Conservation (phyloP, 495 filamentous ascomycete genomes). For the Tuber magnatum region DNA sequence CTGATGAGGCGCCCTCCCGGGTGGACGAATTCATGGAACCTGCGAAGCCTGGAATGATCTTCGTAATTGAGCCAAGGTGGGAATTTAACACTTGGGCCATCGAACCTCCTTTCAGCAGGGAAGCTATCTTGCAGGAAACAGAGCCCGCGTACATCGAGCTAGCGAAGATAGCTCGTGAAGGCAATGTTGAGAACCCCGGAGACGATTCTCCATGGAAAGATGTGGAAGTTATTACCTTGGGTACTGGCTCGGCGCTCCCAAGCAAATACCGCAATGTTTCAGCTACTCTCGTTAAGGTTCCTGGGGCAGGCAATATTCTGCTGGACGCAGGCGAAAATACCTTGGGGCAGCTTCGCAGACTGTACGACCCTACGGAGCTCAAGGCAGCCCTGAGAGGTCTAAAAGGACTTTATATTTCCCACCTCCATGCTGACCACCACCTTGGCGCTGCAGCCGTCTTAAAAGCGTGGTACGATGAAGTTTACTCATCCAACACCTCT, state of each 20-base stretch:
- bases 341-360: conserved; percentile 76
- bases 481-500: conserved; percentile 39
- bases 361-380: conserved; percentile 57
- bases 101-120: conserved; percentile 51
- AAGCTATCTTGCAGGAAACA: conserved; percentile 43
- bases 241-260: conserved; percentile 80
- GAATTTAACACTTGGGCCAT: conserved; percentile 49
- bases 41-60: conserved; percentile 43
- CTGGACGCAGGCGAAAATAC: conserved; percentile 92
- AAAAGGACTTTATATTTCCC: conserved; percentile 84
- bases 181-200: conserved; percentile 43
- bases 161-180: conserved; percentile 47
- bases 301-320: conserved; percentile 74
- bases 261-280: conserved; percentile 95
- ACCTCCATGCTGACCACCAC: conserved; percentile 95
- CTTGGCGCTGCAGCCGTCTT: conserved; percentile 73
- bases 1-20: conserved; percentile 20
- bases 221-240: conserved; percentile 75
- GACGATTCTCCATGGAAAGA: conserved; percentile 59
- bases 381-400: conserved; percentile 67
- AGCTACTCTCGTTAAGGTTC: conserved; percentile 67
- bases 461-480: conserved; percentile 62
- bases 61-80: conserved; percentile 62
- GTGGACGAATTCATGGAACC: conserved; percentile 26
- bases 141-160: conserved; percentile 44